These are phyloP conservation scores for Pseudogymnoascus sp. DNA, from an alignment of 2,329 filamentous ascomycete genomes.

Conservation along the genomic window DNA sequence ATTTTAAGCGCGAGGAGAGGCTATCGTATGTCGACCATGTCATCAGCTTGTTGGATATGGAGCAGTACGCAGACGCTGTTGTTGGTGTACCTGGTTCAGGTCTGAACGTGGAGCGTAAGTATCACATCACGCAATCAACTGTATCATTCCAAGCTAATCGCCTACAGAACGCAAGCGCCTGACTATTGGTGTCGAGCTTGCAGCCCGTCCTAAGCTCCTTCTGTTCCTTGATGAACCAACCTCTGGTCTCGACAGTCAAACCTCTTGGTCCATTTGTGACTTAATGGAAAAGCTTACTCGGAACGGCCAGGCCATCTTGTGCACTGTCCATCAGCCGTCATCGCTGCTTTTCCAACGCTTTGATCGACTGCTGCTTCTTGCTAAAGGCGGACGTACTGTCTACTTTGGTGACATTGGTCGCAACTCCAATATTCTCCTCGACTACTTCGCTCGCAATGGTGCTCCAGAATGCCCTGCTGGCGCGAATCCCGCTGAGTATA, in stretches of 20 bases:
- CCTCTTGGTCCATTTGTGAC: constrained; percentile 54
- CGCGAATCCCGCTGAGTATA: constrained; percentile 43
- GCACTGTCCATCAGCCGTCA: constrained; percentile 49
- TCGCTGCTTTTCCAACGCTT: constrained; percentile 48
- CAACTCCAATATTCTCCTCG: constrained; percentile 47
- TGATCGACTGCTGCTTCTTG: constrained; percentile 56
- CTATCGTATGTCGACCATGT: constrained; percentile 78
- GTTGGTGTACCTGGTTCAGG: constrained; percentile 56
- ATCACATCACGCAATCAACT: not conserved
- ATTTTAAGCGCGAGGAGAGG: constrained; percentile 66
- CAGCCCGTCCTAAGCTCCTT: constrained; percentile 48
- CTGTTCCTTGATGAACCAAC: constrained; percentile 58
- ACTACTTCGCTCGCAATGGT: constrained; percentile 57
- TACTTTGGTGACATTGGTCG: constrained; percentile 62
- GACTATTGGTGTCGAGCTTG: constrained; percentile 53
- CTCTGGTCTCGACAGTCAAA: constrained; percentile 54
- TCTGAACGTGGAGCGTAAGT: constrained; percentile 46
- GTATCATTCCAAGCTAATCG: not conserved
- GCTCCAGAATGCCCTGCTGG: constrained; percentile 41
- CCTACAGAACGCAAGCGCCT: constrained; percentile 46
- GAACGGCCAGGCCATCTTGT: constrained; percentile 45
- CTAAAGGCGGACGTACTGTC: constrained; percentile 57
- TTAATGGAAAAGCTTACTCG: constrained; percentile 55
- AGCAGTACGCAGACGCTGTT: constrained; percentile 57
- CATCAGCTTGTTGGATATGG: constrained; percentile 52